Evolutionary conservation across 176 grass and related monocot species (phyloP).

Genomic region (Zoysia japonica): DNA sequence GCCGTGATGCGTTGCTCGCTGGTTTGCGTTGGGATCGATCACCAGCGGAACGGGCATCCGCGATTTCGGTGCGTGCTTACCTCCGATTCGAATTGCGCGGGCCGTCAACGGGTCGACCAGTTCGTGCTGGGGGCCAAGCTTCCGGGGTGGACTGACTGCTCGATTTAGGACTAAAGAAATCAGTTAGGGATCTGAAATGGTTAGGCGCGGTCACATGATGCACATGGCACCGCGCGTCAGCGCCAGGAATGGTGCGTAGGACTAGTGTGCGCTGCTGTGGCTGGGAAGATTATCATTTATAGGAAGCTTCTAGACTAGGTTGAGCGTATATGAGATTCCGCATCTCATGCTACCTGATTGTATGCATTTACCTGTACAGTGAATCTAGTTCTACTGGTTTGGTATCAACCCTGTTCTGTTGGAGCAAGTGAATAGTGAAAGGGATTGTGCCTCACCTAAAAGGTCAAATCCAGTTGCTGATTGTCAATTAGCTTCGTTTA

Average conservation of each 20-base stretch:
- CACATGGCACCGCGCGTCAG: not conserved
- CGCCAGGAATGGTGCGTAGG: conserved; percentile 14
- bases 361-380: conserved; percentile 1
- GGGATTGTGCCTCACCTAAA: not conserved
- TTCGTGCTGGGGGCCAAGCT: not conserved
- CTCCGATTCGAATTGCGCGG: not conserved
- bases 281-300: conserved; percentile 13
- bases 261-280: not conserved
- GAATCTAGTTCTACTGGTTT: not conserved
- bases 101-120: not conserved
- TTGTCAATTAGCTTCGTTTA: not conserved
- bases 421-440: not conserved
- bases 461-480: not conserved
- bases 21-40: not conserved
- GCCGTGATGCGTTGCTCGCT: not conserved
- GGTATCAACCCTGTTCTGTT: not conserved
- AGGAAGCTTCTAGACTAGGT: not conserved
- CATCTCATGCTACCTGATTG: not conserved
- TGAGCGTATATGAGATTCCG: not conserved
- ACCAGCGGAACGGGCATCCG: not conserved
- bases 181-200: conserved; percentile 6
- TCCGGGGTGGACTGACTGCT: not conserved
- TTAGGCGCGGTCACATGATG: conserved; percentile 21
- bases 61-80: not conserved
- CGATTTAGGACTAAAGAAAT: not conserved